Evolutionary conservation across 306 rosid species (phyloP), one percentile per base, ranked within the genome.

Genomic region (Dalbergia cultrata): DNA sequence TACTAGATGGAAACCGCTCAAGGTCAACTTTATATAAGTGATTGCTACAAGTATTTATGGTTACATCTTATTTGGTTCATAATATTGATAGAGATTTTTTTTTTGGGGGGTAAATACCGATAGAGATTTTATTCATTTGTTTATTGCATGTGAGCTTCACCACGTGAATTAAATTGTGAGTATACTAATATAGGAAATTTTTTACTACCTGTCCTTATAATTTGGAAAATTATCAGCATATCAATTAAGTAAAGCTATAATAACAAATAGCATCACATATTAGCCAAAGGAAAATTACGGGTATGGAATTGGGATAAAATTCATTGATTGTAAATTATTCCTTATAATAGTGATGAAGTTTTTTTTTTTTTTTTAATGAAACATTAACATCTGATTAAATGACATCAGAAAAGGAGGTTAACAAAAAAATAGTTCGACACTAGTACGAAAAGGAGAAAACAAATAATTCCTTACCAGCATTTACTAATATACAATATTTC

Each of bases 161-260:
- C 70, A 61, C 70, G 70, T 75, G 70, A 44, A 75, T 4, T 44
- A 61, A 74, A 59, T 61, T 70, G 43, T 72, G 34, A 70, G 35
- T 10, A 68, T 67, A 58, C 14, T 10, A 22, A 4, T 22, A 5
- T 1, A 18, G 5, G 10, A 35, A 16, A 13, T 26, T 17, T 33
- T 58, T 14, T 5, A 26, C 26, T 62, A 33, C 33, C 26, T 56
- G 12, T 18, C 13, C 18, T 5, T 16, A 33, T 52, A 33, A 16
- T 19, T 52, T 31, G 7, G 64, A 13, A 58, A 21, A 13, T 22
- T 58, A 22, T 9, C 9, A 22, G 35, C 21, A 21, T 19, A 21
- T 58, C 21, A 56, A 56, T 19, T 58, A 21, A 58, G 31, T 18
- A 56, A 8, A 56, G 7, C 18, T 56, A 18, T 2, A 56, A 56